Evolutionary conservation across 768 basidiomycete species (phyloP).

Genomic region (Suillus decipiens): DNA sequence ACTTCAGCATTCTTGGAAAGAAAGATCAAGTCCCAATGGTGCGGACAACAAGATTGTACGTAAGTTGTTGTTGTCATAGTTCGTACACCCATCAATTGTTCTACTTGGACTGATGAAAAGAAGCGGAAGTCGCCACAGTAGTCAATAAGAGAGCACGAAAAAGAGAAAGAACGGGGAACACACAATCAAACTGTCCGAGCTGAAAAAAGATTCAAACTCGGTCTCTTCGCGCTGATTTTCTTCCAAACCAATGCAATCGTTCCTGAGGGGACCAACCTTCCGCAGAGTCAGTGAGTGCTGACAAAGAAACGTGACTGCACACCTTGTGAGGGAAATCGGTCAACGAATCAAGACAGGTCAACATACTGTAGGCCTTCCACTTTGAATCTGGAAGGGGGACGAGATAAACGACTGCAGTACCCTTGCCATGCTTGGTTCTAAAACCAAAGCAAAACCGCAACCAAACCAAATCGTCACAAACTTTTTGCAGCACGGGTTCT

Average conservation of each 20-base stretch:
- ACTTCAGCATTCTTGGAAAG: no score
- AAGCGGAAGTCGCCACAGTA: no score
- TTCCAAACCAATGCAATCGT: no score
- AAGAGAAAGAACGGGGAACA: no score
- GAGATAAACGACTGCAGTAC: slow-evolving; percentile 55
- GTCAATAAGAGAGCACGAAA: no score
- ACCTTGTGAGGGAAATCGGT: slow-evolving; percentile 55
- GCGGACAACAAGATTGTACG: slow-evolving; percentile 64
- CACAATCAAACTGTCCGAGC: no score
- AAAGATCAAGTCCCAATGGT: slow-evolving; percentile 63
- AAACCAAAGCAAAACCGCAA: slow-evolving; percentile 59
- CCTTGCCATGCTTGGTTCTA: slow-evolving; percentile 47
- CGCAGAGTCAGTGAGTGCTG: slow-evolving; percentile 2
- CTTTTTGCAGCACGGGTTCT: slow-evolving; percentile 35
- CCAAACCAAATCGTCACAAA: slow-evolving; percentile 59
- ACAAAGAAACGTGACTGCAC: not conserved
- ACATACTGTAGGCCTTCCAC: slow-evolving; percentile 65
- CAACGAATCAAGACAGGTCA: slow-evolving; percentile 61
- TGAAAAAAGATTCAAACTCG: no score
- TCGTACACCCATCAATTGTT: not conserved
- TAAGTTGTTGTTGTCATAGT: slow-evolving; percentile 6
- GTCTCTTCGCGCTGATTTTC: no score
- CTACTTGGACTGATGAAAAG: not conserved
- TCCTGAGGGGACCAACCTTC: slow-evolving; percentile 44
- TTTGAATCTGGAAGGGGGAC: slow-evolving; percentile 41